Evolutionary conservation across 225 moss, liverwort and hornwort genomes (phyloP), one percentile per base, ranked within the genome.

Genomic region (Lunularia cruciata): DNA sequence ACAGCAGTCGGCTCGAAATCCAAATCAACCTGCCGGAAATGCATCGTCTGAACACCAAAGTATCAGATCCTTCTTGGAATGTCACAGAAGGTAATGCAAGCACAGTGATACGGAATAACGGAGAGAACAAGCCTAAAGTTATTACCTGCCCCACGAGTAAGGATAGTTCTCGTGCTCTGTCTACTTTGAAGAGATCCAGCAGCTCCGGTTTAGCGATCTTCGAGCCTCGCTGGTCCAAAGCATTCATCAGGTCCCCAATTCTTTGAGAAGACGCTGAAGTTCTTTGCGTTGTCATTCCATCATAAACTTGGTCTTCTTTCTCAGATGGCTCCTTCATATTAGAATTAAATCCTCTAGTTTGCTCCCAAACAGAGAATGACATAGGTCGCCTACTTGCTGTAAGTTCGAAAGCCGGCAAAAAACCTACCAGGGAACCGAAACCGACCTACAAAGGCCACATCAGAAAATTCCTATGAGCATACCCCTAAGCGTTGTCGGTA

Each of bases 381-480:
- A 77, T 77, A 13, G 86, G 84, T 64, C 83, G 83, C 66, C 83
- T 78, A 58, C 68, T 69, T 49, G 81, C 75, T 59, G 80, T 79
- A 23, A 91, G 85, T 74, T 91, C 91, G 65, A 80, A 91, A 20
- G 83, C 85, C 46, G 88, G 81, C 15, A 86, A 67, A 70, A 84
- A 91, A 46, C 88, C 91, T 18, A 76, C 81, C 38, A 91, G 76
- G 49, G 84, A 85, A 72, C 91, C 86, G 76, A 91, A 91, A 30
- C 76, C 84, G 43, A 68, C 83, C 91, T 91, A 84, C 65, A 65
- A 16, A 10, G 16, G n/a, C n/a, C n/a, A n/a, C n/a, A n/a, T n/a
- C n/a, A n/a, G n/a, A n/a, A n/a, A n/a, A n/a, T n/a, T n/a, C n/a
- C n/a, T n/a, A n/a, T n/a, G n/a, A n/a, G n/a, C n/a, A n/a, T n/a